Conservation (phyloP, 2,329 filamentous ascomycete genomes). For the Penicillium rolfsii region DNA sequence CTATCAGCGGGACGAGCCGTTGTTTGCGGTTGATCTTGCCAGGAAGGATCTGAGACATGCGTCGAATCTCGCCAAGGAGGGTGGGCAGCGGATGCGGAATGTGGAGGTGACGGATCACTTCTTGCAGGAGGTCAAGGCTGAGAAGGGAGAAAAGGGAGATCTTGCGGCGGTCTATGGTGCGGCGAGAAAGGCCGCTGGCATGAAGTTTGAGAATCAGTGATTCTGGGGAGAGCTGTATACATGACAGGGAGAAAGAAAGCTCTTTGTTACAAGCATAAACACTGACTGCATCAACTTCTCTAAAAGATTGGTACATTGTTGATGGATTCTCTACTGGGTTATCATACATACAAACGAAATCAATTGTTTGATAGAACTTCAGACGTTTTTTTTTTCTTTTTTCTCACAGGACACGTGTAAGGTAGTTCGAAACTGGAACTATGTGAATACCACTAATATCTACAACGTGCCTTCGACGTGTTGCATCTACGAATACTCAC, state of each 20-base stretch:
- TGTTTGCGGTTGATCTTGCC: constrained; percentile 81
- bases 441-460: no score
- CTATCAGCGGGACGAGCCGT: constrained; percentile 72
- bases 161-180: constrained; percentile 82
- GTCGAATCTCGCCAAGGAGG: constrained; percentile 63
- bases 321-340: no score
- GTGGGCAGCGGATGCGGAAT: constrained; percentile 65
- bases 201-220: constrained; percentile 70
- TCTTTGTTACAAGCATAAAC: neutral
- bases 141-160: constrained; percentile 72
- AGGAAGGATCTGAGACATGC: constrained; percentile 82
- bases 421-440: no score
- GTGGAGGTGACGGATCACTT: constrained; percentile 71
- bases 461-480: neutral
- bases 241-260: neutral
- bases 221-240: neutral
- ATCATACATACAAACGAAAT: no score
- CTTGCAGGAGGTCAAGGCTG: constrained; percentile 68
- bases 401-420: no score
- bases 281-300: neutral
- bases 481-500: neutral
- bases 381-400: no score
- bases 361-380: no score
- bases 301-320: no score
- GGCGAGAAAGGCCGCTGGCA: constrained; percentile 71